Percentiles rank a stretch among this genome's conserved stretches.
phyloP scores from a whole-genome alignment of 257 asterid genomes.

The Solanum chmielewskii region DNA sequence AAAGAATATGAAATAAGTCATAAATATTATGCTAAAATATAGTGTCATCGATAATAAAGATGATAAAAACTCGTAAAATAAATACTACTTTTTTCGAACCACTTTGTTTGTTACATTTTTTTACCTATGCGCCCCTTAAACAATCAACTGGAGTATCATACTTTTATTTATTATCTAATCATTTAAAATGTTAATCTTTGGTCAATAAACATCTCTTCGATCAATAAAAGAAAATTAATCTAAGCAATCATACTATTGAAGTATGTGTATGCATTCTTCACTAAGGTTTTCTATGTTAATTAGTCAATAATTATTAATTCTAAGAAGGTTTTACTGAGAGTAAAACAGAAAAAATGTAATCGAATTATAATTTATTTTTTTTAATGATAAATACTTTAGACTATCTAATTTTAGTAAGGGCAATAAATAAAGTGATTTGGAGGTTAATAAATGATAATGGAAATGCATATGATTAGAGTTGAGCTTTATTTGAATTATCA shows the following conservation, averaged over 20 bases:
- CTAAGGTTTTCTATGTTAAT: neutral
- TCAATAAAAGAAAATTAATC: neutral
- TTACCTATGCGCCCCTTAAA: neutral
- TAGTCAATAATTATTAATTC: neutral
- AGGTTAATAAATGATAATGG: too few species aligned
- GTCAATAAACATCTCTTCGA: neutral
- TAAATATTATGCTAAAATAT: neutral
- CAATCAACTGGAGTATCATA: too few species aligned
- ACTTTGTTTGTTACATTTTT: neutral
- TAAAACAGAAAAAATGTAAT: too few species aligned
- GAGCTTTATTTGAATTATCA: too few species aligned
- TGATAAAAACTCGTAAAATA: neutral
- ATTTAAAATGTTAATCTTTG: neutral
- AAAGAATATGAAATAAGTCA: neutral
- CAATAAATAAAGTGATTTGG: too few species aligned
- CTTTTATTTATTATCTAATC: neutral
- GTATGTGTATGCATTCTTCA: neutral
- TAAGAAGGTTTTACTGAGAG: neutral
- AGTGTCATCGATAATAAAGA: neutral
- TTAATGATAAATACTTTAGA: neutral
- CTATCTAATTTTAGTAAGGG: too few species aligned
- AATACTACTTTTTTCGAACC: neutral
- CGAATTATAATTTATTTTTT: too few species aligned
- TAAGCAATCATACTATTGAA: neutral
- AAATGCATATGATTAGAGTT: too few species aligned